Base-by-base conservation (phyloP, 768 basidiomycete species). In the Pleurotus cornucopiae region DNA sequence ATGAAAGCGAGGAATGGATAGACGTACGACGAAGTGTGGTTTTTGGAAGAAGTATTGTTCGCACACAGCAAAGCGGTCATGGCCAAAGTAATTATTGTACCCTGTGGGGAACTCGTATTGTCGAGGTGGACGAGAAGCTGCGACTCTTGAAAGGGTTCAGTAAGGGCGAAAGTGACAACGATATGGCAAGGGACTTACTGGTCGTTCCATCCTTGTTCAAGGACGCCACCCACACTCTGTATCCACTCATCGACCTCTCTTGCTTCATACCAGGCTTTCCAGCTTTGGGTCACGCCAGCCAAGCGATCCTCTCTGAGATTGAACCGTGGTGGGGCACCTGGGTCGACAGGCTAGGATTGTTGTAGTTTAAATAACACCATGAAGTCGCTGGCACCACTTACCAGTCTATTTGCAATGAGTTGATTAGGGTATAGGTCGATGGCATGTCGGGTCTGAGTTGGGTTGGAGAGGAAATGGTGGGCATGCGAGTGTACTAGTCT, bases 61-160 rank as follows among this genome's bases (percentile, higher is more conserved):
- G 49, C 94, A 90, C 12, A 93, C 85, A 56, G 79, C 75, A 69
- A 85, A 91, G 34, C 96, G 83, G 65, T 98, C 91, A 6, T 79
- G 64, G 0, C 88, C 89, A 70, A 94, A 97, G 64, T 84, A 85
- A 7, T 83, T 77, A 65, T 86, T 92, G 73, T 85, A 98, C 1
- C 97, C 97, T 34, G 91, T 93, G 0, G 97, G 92, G 74, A 99
- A 98, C 73, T 99, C 97, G 73, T 96, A 98, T 60, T 82, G 87
- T 60, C 80, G 80, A 40, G 76, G 68, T 5, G 81, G 80, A 40
- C 83, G 80, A 54, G 77, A 70, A 11, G 77, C 73, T 44, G 85
- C 88, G 48, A 72, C 74, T 60, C 90, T 91, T 64, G n/a, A 57
- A 46, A 55, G 52, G 7, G 30, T 11, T 34, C 30, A 34, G 30